Conservation (phyloP, 2,329 filamentous ascomycete species). For the Neocatenulostroma microsporum region DNA sequence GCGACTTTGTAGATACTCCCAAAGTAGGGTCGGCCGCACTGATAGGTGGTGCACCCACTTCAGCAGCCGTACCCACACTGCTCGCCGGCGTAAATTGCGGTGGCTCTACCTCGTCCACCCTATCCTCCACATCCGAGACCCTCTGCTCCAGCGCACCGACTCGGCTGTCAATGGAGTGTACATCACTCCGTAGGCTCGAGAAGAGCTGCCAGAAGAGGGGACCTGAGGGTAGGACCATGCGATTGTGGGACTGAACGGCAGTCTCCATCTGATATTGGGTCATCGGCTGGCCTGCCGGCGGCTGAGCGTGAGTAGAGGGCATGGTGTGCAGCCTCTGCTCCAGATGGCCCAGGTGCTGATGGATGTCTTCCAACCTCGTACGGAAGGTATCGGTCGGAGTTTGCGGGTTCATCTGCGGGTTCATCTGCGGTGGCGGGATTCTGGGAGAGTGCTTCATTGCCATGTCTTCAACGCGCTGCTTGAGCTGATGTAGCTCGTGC, state of each 20-base stretch:
- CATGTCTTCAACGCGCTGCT: constrained; percentile 18
- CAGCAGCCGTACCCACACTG: constrained; percentile 6
- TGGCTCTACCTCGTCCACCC: constrained; percentile 12
- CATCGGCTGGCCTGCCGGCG: too few relatives aligned
- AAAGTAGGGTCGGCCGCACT: too few relatives aligned
- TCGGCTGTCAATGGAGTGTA: constrained; percentile 12
- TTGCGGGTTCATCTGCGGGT: too few relatives aligned
- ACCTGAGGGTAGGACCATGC: constrained; percentile 11
- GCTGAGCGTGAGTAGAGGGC: too few relatives aligned
- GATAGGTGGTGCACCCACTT: too few relatives aligned
- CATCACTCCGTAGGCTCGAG: constrained; percentile 15
- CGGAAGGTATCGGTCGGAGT: too few relatives aligned
- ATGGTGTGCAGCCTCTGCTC: too few relatives aligned
- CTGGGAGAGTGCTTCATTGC: constrained; percentile 5
- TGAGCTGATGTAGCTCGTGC: constrained; percentile 18
- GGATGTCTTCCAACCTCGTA: too few relatives aligned
- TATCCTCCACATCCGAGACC: constrained; percentile 19
- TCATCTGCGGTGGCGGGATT: neutral
- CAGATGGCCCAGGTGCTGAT: too few relatives aligned
- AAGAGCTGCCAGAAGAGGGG: constrained; percentile 19
- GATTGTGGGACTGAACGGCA: too few relatives aligned
- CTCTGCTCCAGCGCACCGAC: constrained; percentile 15
- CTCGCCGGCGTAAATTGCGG: constrained; percentile 7
- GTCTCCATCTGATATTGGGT: too few relatives aligned
- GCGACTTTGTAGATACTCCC: too few relatives aligned